Conservation (phyloP, 768 basidiomycete genomes). For the Cubamyces lactineus region DNA sequence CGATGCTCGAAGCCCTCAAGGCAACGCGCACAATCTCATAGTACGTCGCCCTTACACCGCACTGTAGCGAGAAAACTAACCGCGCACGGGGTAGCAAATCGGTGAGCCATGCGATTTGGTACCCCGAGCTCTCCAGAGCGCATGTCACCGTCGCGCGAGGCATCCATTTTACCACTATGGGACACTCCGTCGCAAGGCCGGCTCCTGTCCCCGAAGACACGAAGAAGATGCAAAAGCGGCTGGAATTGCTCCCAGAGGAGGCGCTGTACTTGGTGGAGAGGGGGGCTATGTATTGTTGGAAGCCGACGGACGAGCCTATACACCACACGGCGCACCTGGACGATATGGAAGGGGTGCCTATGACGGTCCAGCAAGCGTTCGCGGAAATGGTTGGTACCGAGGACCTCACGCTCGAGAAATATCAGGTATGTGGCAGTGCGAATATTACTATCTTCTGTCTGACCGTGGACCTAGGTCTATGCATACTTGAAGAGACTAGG, state of each 20-base stretch:
- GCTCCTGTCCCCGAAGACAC: slow-evolving; percentile 33
- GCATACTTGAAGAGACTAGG: slow-evolving; percentile 91
- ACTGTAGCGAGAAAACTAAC: not conserved
- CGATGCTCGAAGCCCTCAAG: slow-evolving; percentile 85
- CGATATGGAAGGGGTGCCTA: slow-evolving; percentile 63
- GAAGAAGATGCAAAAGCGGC: slow-evolving; percentile 57
- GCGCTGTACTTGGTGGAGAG: slow-evolving; percentile 91
- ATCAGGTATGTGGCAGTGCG: slow-evolving; percentile 62
- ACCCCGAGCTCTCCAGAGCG: slow-evolving; percentile 62
- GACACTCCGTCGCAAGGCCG: slow-evolving; percentile 69
- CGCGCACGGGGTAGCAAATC: slow-evolving; percentile 56
- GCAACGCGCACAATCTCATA: slow-evolving; percentile 76
- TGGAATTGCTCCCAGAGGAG: slow-evolving; percentile 94
- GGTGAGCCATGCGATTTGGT: slow-evolving; percentile 82
- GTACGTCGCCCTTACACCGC: slow-evolving; percentile 44
- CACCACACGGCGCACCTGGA: slow-evolving; percentile 30
- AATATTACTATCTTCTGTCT: not conserved
- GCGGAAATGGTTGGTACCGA: slow-evolving; percentile 82
- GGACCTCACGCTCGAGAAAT: slow-evolving; percentile 79
- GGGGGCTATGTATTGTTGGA: slow-evolving; percentile 87
- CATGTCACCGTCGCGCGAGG: slow-evolving; percentile 78
- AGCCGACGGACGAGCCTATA: slow-evolving; percentile 40
- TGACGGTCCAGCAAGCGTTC: slow-evolving; percentile 92
- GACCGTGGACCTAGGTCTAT: slow-evolving; percentile 64
- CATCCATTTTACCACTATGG: slow-evolving; percentile 81